Conservation (phyloP, 805 yeast genomes). For the Candida broadrunensis region DNA sequence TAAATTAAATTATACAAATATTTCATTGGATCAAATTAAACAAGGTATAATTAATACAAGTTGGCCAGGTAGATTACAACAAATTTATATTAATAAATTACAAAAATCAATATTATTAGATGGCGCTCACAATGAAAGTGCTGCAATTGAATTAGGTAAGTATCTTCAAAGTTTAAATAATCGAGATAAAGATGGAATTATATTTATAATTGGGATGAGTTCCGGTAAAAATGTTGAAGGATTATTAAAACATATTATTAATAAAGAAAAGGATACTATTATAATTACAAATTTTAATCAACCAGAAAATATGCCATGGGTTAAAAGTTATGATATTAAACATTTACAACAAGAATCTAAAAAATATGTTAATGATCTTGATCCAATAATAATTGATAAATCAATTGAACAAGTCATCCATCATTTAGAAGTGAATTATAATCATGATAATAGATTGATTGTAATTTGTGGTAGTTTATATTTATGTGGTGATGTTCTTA, state of each 20-base stretch:
- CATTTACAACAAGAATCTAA: slow-evolving; percentile 25
- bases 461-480: slow-evolving; percentile 43
- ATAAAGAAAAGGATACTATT: slow-evolving; percentile 48
- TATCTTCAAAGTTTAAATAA: slow-evolving; percentile 36
- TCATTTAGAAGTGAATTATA: slow-evolving; percentile 6
- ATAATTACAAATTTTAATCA: slow-evolving; percentile 60
- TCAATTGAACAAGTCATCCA: slow-evolving; percentile 12
- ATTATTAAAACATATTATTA: slow-evolving; percentile 50
- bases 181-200: slow-evolving; percentile 26
- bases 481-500: slow-evolving; percentile 38
- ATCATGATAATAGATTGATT: slow-evolving; percentile 21
- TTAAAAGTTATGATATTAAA: slow-evolving; percentile 43
- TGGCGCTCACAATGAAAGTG: slow-evolving; percentile 91
- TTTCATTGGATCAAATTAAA: slow-evolving; percentile 34
- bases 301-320: slow-evolving; percentile 96
- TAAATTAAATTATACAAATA: slow-evolving; percentile 8
- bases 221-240: slow-evolving; percentile 60
- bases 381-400: slow-evolving; percentile 6
- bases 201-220: slow-evolving; percentile 74
- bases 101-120: slow-evolving; percentile 53
- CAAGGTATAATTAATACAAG: slow-evolving; percentile 52
- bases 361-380: slow-evolving; percentile 8
- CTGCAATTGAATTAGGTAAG: slow-evolving; percentile 68
- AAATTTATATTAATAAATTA: slow-evolving; percentile 18
- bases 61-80: slow-evolving; percentile 92